Evolutionary conservation across 1,139 yeast species (phyloP).

Genomic region (Waltiozyma solani): DNA sequence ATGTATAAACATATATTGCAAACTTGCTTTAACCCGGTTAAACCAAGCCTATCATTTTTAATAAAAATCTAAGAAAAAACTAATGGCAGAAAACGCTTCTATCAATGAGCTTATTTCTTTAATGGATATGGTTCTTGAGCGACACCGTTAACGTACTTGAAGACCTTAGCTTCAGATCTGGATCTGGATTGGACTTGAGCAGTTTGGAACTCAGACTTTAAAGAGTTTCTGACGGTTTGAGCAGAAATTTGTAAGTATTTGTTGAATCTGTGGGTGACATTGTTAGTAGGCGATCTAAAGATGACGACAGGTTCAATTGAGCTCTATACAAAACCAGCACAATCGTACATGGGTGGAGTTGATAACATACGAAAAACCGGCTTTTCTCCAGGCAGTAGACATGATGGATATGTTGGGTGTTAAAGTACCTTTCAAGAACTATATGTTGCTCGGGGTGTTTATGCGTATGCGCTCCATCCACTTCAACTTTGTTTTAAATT

Average conservation of each 20-base stretch:
- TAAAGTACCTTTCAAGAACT: neutral
- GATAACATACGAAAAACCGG: slow-evolving; percentile 55
- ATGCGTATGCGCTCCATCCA: neutral
- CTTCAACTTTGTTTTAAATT: slow-evolving; percentile 1
- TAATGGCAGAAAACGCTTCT: too few relatives aligned
- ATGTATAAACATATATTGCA: too few relatives aligned
- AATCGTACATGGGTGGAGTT: neutral
- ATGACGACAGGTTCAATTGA: too few relatives aligned
- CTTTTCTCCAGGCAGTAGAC: slow-evolving; percentile 73
- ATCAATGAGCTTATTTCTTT: slow-evolving; percentile 19
- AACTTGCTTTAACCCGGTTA: too few relatives aligned
- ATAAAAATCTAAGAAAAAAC: too few relatives aligned
- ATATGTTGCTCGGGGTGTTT: neutral
- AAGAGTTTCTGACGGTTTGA: slow-evolving; percentile 76
- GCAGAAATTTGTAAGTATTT: slow-evolving; percentile 90
- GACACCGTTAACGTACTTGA: slow-evolving; percentile 65
- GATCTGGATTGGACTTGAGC: slow-evolving; percentile 65
- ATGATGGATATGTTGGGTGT: slow-evolving; percentile 23
- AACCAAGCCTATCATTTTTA: too few relatives aligned
- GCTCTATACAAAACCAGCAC: neutral
- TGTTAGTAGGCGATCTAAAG: too few relatives aligned
- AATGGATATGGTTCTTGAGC: slow-evolving; percentile 27
- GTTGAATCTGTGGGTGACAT: slow-evolving; percentile 43
- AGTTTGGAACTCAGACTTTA: slow-evolving; percentile 80
- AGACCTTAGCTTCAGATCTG: slow-evolving; percentile 62